Evolutionary conservation across 2,329 filamentous ascomycete genomes (phyloP).

Genomic region (Aspergillus sp.): DNA sequence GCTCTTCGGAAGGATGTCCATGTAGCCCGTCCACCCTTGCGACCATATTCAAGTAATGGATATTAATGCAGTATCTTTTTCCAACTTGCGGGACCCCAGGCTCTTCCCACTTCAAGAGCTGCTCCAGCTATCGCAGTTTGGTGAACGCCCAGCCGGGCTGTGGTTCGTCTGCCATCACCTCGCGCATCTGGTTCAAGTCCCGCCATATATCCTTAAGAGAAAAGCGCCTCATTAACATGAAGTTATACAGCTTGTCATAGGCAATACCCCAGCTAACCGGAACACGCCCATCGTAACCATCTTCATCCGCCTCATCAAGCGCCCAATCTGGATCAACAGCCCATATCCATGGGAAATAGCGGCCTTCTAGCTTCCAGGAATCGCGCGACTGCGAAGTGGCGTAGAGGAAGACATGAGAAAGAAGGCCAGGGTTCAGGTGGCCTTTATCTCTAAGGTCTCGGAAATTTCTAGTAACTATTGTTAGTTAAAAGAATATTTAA

Average conservation of each 20-base stretch:
- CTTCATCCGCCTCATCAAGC: constrained; percentile 4
- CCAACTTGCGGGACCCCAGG: no score
- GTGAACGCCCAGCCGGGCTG: no score
- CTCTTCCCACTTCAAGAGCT: no score
- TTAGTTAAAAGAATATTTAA: no score
- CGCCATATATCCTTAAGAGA: constrained; percentile 17
- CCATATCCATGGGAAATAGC: constrained; percentile 6
- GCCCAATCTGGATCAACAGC: constrained; percentile 16
- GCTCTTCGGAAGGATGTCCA: no score
- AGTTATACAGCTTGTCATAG: constrained; percentile 15
- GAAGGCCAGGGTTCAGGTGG: constrained; percentile 3
- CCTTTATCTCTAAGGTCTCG: constrained; percentile 7
- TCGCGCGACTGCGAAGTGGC: neutral
- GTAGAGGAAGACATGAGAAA: constrained; percentile 12
- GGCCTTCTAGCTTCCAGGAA: neutral
- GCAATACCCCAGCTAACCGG: constrained; percentile 5
- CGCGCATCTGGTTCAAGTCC: constrained; percentile 5
- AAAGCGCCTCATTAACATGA: constrained; percentile 10
- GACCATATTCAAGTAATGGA: no score
- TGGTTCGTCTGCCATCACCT: no score
- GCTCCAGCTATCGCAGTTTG: no score
- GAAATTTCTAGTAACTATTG: neutral
- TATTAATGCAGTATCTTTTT: no score
- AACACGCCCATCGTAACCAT: constrained; percentile 16
- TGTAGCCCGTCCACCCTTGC: no score